Base-by-base conservation (phyloP, 1,139 yeast species). In the Yamadazyma diospyri region DNA sequence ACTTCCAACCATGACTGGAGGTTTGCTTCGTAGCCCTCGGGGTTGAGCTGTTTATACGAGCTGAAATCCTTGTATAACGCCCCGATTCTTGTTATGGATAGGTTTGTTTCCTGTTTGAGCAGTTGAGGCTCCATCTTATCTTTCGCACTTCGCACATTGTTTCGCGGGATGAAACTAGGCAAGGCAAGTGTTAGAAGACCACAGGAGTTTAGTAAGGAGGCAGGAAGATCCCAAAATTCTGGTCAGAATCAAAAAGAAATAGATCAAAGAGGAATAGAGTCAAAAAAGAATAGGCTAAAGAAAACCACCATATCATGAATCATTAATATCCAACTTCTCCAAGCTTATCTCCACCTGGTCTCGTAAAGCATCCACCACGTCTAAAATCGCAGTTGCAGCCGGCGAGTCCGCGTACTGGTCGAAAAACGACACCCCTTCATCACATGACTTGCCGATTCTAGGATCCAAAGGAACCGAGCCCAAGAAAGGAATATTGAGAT, bases 381-480 rank as follows among this genome's bases (percentile, higher is more conserved):
- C 82, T 42, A 87, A 61, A 34, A 94, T 82, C 1, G 97, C 95
- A 2, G 75, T 72, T 3, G 96, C 79, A 0, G 98, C 96, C 0
- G 98, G 97, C 2, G 96, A 86, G 40, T 89, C 97, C 0, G 96
- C 92, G 48, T 80, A 81, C 36, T 69, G 64, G 43, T 88, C 96
- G 42, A 86, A 67, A 56, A 92, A 94, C 39, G 86, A 79, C 43
- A 76, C 82, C n/a, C 99, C 99, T 18, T 64, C 51, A 53, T 94
- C 99, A 58, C 97, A 88, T 16, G 92, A 72, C 46, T 69, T 73
- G 2, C 97, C 97, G 12, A 94, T 88, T 40, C 97, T 69, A 10
- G 98, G 98, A 59, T 94, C 99, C 32, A 94, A 67, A 0, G 99
- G 99, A 1, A 94, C 96, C 9, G 86, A 72, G 1, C 99, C 99